phyloP scores from a whole-genome alignment of 2,329 filamentous ascomycete species.

The Pseudogymnoascus sp. region DNA sequence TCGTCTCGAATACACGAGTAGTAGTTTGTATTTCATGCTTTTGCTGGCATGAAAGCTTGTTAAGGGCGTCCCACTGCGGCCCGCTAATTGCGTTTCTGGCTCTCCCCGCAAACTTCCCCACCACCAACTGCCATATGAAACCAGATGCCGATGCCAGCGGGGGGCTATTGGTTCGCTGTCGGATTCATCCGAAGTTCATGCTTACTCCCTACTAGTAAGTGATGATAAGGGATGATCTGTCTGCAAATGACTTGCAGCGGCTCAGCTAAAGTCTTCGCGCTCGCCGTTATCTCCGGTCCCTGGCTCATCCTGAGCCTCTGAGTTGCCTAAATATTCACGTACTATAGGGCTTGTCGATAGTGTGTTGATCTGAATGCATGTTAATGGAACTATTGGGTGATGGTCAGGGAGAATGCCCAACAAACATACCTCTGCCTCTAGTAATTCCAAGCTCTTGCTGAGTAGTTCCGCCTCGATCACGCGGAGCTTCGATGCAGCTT shows the following conservation, averaged over 20 bases:
- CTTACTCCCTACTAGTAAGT: not conserved
- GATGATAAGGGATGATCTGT: not conserved
- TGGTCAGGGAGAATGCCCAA: not conserved
- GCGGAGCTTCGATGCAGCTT: not conserved
- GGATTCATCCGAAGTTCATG: not conserved
- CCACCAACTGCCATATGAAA: slow-evolving; percentile 1
- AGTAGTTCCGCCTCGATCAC: not conserved
- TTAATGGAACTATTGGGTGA: not conserved
- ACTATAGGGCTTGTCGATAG: not conserved
- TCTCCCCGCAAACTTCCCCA: not conserved
- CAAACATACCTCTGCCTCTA: slow-evolving; percentile 4
- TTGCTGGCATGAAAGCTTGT: not conserved
- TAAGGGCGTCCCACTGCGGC: not conserved
- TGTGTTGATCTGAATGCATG: not conserved
- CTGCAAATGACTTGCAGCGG: not conserved
- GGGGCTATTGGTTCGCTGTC: not conserved
- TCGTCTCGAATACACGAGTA: not conserved
- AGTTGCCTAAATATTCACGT: not conserved
- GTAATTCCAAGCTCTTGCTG: slow-evolving; percentile 1
- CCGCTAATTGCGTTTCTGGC: not conserved
- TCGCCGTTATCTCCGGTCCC: not conserved
- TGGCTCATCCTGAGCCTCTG: not conserved
- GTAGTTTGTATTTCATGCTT: not conserved
- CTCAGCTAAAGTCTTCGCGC: slow-evolving; percentile 1
- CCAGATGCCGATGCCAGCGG: not conserved